phyloP scores from a whole-genome alignment of 169 alveolate species.

The Amoebophrya sp. region DNA sequence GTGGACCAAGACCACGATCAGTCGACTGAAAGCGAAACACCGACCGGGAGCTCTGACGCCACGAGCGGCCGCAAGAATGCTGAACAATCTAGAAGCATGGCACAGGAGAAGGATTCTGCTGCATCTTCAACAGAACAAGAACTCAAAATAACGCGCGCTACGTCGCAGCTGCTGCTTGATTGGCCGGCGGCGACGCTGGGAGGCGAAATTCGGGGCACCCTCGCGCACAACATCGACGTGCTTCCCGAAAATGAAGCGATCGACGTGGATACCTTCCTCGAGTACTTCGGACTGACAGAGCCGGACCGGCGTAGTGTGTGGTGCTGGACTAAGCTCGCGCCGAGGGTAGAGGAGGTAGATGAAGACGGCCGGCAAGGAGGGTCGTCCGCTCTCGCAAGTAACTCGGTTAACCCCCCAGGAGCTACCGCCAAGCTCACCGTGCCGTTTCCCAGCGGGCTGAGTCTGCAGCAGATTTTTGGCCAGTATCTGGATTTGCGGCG shows the following conservation, averaged over 20 bases:
- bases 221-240: neutral
- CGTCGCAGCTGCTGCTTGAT: neutral
- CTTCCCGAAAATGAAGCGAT: neutral
- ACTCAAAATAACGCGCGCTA: neutral
- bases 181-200: neutral
- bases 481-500: neutral
- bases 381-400: neutral
- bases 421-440: neutral
- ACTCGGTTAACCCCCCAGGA: no score
- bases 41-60: neutral
- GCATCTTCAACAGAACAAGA: no score
- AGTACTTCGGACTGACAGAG: neutral
- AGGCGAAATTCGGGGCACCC: neutral
- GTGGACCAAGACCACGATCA: neutral
- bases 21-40: neutral
- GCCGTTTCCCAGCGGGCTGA: neutral
- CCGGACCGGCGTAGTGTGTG: neutral
- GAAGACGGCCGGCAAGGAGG: no score
- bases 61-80: no score
- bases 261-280: neutral
- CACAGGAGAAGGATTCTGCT: no score
- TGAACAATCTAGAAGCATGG: no score
- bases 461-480: neutral
- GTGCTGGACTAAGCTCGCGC: neutral
- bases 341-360: neutral